A percentile compares a stretch with the other conserved stretches of the same genome.
Conservation (phyloP, 257 asterid species). For the Solanum clarkiae region DNA sequence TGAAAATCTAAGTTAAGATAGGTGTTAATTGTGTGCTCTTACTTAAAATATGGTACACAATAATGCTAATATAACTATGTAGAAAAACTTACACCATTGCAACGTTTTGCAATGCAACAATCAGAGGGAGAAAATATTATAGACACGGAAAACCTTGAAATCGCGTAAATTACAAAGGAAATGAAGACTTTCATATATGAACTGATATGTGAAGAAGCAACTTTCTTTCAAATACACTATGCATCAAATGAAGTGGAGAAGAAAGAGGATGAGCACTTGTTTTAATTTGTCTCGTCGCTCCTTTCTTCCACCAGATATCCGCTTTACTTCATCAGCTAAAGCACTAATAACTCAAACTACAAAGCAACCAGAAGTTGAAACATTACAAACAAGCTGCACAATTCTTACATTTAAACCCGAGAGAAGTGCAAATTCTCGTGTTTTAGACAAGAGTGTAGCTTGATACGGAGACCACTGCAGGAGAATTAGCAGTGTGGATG, state of each 20-base stretch:
- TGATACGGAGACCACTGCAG: slow-evolving; percentile 28
- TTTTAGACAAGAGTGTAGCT: slow-evolving; percentile 28
- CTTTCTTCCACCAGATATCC: background rate
- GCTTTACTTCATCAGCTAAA: background rate
- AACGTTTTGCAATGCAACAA: background rate
- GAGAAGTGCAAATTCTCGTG: background rate
- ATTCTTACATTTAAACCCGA: background rate
- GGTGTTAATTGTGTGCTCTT: no score
- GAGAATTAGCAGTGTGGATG: slow-evolving; percentile 26
- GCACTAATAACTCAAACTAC: background rate
- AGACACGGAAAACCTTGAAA: background rate
- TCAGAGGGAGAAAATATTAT: background rate
- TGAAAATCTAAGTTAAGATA: no score
- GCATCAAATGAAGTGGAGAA: slow-evolving; percentile 2
- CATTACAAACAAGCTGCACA: slow-evolving; percentile 10
- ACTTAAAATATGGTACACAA: background rate
- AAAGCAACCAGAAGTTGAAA: background rate
- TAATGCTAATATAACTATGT: background rate
- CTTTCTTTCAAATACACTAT: background rate
- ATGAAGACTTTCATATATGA: background rate
- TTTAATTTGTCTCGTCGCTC: slow-evolving; percentile 9
- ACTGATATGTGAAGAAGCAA: background rate
- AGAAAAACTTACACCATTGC: background rate
- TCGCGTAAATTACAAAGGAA: background rate
- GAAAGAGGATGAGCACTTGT: slow-evolving; percentile 18